Evolutionary conservation across 768 basidiomycete genomes (phyloP).

Genomic region (Mycena amicta): DNA sequence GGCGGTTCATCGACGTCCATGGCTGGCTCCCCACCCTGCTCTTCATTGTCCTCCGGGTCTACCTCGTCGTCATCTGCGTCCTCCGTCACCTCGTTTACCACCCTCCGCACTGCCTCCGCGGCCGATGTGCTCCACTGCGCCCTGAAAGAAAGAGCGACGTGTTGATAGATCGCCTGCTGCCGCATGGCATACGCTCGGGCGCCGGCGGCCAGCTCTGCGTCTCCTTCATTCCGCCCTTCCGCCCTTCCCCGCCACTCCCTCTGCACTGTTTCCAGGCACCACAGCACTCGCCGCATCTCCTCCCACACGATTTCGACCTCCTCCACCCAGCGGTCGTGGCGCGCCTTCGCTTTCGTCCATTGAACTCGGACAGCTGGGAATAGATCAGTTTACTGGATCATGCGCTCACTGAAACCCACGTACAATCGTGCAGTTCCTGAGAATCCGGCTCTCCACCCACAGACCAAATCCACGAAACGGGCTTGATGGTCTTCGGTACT

Average conservation of each 20-base stretch:
- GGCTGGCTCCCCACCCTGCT: too few relatives aligned
- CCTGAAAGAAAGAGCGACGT: not conserved
- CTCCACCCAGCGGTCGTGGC: not conserved
- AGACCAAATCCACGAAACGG: not conserved
- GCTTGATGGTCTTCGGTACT: too few relatives aligned
- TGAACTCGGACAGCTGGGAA: not conserved
- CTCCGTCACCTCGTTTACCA: too few relatives aligned
- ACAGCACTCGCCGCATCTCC: slow-evolving; percentile 1
- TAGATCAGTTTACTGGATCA: too few relatives aligned
- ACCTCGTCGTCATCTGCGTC: too few relatives aligned
- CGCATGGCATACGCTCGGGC: not conserved
- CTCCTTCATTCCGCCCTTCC: not conserved
- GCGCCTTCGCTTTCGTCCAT: not conserved
- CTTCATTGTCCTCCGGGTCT: too few relatives aligned
- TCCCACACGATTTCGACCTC: not conserved
- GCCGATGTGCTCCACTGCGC: not conserved
- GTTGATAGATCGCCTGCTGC: not conserved
- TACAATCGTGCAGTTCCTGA: not conserved
- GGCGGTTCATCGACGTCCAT: too few relatives aligned
- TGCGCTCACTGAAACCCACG: too few relatives aligned
- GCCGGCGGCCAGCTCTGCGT: not conserved
- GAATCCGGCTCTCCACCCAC: not conserved
- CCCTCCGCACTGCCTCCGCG: not conserved
- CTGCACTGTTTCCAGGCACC: not conserved
- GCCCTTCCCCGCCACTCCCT: not conserved